Evolutionary conservation across 1,284 basidiomycete species (phyloP), one percentile per base, ranked within the genome.

Genomic region (Rhodotorula sp.): DNA sequence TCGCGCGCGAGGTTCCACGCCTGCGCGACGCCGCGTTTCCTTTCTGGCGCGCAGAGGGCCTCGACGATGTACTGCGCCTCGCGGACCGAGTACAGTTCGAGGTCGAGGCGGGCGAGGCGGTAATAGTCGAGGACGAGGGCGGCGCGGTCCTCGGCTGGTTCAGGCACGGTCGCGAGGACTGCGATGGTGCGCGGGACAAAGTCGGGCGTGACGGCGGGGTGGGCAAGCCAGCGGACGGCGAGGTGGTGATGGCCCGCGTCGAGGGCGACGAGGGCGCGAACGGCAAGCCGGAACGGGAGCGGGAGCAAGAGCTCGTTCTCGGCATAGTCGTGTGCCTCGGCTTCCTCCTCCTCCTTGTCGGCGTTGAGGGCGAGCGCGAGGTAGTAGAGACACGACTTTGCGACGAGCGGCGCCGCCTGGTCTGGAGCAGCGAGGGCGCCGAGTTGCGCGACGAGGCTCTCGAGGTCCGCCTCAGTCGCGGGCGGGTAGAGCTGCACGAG

Each of bases 341-440:
- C 52, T 23, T 26, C 54, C 26, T 29, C 54, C 26, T 7, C 26
- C 14, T 18, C 54, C 18, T 26, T 12, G 20, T 47, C 58, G 3
- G 62, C 23, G 34, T 39, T 49, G 58, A 59, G 23, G 48, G 60
- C 43, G 47, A 76, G 73, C 26, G 68, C 59, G 71, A 76, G 67
- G 63, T 75, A 76, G 63, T 69, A 74, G 43, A 76, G 63, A 68
- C 70, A 64, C 46, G 66, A 72, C 34, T 66, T 61, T 16, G 64
- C 60, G 48, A 63, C 62, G 47, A 66, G 56, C 12, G 56, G 26
- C 5, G 51, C 21, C 20, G 54, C 3, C n/a, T 56, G 54, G 23
- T 63, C 58, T 46, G 65, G 56, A 0, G 54, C 12, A 29, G 60
- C 16, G 8, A 59, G 23, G 20, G 62, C 15, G 39, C 56, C 61